phyloP scores from a whole-genome alignment of 176 grass and related monocot genomes.

The Carex kokanica region DNA sequence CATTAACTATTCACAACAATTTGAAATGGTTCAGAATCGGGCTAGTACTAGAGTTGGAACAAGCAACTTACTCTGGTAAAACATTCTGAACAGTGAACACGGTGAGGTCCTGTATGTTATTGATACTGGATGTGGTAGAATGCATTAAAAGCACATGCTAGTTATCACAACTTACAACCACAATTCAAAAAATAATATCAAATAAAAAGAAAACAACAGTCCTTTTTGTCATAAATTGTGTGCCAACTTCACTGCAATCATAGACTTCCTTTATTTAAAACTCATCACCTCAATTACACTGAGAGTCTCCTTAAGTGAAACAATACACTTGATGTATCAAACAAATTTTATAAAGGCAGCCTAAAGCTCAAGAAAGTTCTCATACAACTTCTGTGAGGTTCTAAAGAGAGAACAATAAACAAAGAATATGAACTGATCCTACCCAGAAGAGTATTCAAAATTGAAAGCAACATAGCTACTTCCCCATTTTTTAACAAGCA shows the following conservation, averaged over 20 bases:
- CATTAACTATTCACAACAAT: no score
- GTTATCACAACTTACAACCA: not conserved
- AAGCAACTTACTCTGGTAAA: not conserved
- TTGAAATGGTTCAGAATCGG: no score
- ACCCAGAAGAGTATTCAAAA: conserved; percentile 5
- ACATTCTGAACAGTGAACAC: not conserved
- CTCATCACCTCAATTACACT: not conserved
- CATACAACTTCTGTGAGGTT: not conserved
- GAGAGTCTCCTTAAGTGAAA: not conserved
- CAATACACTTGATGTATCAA: not conserved
- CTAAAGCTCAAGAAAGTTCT: not conserved
- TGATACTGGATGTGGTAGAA: not conserved
- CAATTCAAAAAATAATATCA: not conserved
- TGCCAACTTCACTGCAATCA: not conserved
- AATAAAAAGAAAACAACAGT: not conserved
- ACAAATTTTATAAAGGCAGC: not conserved
- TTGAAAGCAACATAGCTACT: conserved; percentile 9
- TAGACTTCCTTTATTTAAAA: not conserved
- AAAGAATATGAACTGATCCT: not conserved
- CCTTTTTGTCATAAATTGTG: not conserved
- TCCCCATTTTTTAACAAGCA: not conserved
- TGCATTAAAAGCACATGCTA: not conserved
- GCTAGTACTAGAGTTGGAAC: no score
- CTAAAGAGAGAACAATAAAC: not conserved
- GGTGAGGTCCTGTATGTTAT: not conserved